Evolutionary conservation across 768 basidiomycete genomes (phyloP), one percentile per base, ranked within the genome.

Genomic region (Termitomyces sp.): DNA sequence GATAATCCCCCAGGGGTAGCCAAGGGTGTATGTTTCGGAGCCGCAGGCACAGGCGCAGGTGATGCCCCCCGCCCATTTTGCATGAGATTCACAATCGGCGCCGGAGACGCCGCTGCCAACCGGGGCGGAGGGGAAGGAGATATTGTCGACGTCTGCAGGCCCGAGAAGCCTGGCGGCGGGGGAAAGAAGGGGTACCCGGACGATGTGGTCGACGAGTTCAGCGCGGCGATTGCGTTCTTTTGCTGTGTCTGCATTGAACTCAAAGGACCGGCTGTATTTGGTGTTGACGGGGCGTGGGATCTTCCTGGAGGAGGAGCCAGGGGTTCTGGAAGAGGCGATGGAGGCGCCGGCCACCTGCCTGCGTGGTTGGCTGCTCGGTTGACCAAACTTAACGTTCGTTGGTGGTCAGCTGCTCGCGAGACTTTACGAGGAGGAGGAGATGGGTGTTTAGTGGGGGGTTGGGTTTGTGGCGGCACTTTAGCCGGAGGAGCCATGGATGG

Each of bases 321-420:
- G 28, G 28, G 55, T 26, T 59, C 57, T 20, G 71, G 75, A 16
- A 69, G 57, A 4, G 68, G 70, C 28, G 67, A 66, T 8, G 66
- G 66, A 26, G 66, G 67, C 56, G 74, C 74, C 9, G 78, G 76
- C 79, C 79, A 82, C 30, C 70, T 71, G n/a, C 77, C 78, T 3
- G 74, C 70, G 14, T 76, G 75, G 3, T 83, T 71, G 8, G 84
- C 85, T 8, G 83, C 88, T 16, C 70, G 72, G 61, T 84, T 79
- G 64, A 90, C 68, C 28, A 89, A 74, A 61, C 76, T 84, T 60
- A 80, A 69, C 2, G 86, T 84, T 41, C 86, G 82, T 58, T 78
- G 75, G 62, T 85, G 85, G 57, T 81, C 79, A 13, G 77, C 75
- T 36, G 74, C 69, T 49, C 75, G 75, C 13, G 78, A 71, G 3